Conservation (phyloP, 768 basidiomycete species). For the Rhodotorula kratochvilovae region DNA sequence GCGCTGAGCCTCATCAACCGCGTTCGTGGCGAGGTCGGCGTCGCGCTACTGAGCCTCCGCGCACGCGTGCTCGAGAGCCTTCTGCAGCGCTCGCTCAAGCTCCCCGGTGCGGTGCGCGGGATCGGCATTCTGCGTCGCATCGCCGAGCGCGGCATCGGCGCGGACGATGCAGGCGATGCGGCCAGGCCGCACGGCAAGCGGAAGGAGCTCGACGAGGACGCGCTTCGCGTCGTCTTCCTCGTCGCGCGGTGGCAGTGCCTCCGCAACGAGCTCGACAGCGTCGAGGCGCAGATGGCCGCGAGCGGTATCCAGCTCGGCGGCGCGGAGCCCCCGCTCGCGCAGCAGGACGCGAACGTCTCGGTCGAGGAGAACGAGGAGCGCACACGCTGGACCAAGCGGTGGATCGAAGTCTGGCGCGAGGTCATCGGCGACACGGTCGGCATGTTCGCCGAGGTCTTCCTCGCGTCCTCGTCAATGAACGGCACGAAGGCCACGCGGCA, state of each 20-base stretch:
- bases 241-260: conserved; percentile 40
- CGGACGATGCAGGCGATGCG: background rate
- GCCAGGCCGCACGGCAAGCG: background rate
- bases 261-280: conserved; percentile 22
- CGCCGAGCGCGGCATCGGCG: conserved; percentile 7
- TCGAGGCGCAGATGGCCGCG: conserved; percentile 37
- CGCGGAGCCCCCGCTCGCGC: background rate
- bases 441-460: conserved; percentile 50
- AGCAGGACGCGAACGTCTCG: background rate
- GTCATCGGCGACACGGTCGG: conserved; percentile 51
- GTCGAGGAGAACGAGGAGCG: conserved; percentile 45
- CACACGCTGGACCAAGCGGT: conserved; percentile 48
- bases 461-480: conserved; percentile 22
- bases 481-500: background rate
- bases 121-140: conserved; percentile 38
- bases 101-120: conserved; percentile 40
- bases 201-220: conserved; percentile 35
- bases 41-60: conserved; percentile 28
- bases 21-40: conserved; percentile 32
- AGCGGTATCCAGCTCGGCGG: conserved; percentile 16
- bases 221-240: conserved; percentile 42
- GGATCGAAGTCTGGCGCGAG: conserved; percentile 52
- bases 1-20: conserved; percentile 29
- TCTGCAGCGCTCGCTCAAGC: conserved; percentile 37
- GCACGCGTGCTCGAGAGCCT: conserved; percentile 39